phyloP scores from a whole-genome alignment of 345 rosid species.

The Arabis hirsuta region DNA sequence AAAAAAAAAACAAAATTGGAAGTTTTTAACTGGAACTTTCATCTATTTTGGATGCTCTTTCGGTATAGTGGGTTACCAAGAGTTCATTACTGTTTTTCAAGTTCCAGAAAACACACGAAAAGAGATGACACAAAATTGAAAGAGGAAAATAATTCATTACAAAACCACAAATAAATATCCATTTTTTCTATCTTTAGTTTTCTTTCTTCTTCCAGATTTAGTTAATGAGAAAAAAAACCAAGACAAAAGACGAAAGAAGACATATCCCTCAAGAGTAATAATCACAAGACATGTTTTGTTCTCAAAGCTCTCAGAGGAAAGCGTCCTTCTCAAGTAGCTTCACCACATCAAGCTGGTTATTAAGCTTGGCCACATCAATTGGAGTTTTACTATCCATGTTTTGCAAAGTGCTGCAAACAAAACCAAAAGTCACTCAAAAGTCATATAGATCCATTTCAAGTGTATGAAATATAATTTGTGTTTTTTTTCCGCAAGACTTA shows the following conservation, averaged over 20 bases:
- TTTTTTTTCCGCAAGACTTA: conserved; percentile 49
- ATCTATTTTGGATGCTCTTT: too few relatives aligned
- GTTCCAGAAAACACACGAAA: too few relatives aligned
- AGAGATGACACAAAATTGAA: conserved; percentile 8
- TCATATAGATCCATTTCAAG: conserved; percentile 3
- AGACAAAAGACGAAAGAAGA: conserved; percentile 6
- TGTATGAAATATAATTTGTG: background rate
- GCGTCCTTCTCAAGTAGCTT: conserved; percentile 93
- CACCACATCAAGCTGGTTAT: conserved; percentile 82
- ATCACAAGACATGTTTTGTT: conserved; percentile 17
- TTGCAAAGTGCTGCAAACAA: conserved; percentile 68
- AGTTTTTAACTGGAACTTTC: too few relatives aligned
- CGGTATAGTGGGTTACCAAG: too few relatives aligned
- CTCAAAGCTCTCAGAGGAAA: conserved; percentile 59
- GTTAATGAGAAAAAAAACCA: conserved; percentile 15
- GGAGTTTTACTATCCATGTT: conserved; percentile 95
- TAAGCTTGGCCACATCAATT: conserved; percentile 91
- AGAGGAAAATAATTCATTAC: conserved; percentile 23
- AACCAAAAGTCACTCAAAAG: background rate
- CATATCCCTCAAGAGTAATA: conserved; percentile 3
- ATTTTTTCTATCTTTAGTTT: conserved; percentile 1
- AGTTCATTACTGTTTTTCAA: too few relatives aligned
- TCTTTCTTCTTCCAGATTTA: conserved; percentile 1
- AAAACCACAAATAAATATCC: conserved; percentile 31
- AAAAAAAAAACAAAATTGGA: too few relatives aligned